A percentile compares a stretch with the other conserved stretches of the same genome.
Conservation (phyloP, 176 grass and related monocot species). For the Cocos nucifera region DNA sequence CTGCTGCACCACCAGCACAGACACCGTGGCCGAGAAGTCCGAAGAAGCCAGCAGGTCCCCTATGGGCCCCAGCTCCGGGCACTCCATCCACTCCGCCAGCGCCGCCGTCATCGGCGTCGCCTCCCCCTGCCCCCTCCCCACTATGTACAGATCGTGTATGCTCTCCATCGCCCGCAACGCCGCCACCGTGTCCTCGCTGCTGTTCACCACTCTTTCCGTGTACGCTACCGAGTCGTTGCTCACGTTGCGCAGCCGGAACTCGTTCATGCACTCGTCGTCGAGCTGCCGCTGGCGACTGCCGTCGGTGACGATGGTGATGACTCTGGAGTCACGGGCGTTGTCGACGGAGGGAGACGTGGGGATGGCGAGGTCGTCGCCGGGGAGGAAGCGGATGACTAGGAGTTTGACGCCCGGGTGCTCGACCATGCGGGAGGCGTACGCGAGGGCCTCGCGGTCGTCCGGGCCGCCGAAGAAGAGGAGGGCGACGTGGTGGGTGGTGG, state of each 20-base stretch:
- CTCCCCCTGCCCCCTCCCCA: slow-evolving; percentile 40
- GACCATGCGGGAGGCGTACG: slow-evolving; percentile 43
- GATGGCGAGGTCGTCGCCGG: too few species aligned
- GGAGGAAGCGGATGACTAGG: slow-evolving; percentile 41
- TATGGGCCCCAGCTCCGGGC: slow-evolving; percentile 61
- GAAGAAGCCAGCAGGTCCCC: slow-evolving; percentile 60
- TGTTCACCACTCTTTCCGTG: slow-evolving; percentile 33
- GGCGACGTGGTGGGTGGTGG: slow-evolving; percentile 24
- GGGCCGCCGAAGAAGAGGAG: slow-evolving; percentile 63
- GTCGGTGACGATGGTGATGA: too few species aligned
- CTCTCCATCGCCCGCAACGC: slow-evolving; percentile 33
- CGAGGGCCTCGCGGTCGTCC: slow-evolving; percentile 67
- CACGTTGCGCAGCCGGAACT: slow-evolving; percentile 27
- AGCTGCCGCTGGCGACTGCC: not conserved
- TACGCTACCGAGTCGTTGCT: slow-evolving; percentile 27
- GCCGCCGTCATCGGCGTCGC: slow-evolving; percentile 38
- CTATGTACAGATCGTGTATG: slow-evolving; percentile 48
- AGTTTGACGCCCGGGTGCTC: slow-evolving; percentile 42
- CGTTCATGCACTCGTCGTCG: slow-evolving; percentile 37
- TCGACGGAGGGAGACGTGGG: too few species aligned
- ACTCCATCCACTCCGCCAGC: slow-evolving; percentile 75
- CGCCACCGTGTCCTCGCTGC: slow-evolving; percentile 49
- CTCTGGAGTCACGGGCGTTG: too few species aligned
- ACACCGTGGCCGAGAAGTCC: slow-evolving; percentile 47
- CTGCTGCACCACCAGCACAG: slow-evolving; percentile 53